phyloP scores from a whole-genome alignment of 495 filamentous ascomycete species.

The Aspergillus bridgeri region DNA sequence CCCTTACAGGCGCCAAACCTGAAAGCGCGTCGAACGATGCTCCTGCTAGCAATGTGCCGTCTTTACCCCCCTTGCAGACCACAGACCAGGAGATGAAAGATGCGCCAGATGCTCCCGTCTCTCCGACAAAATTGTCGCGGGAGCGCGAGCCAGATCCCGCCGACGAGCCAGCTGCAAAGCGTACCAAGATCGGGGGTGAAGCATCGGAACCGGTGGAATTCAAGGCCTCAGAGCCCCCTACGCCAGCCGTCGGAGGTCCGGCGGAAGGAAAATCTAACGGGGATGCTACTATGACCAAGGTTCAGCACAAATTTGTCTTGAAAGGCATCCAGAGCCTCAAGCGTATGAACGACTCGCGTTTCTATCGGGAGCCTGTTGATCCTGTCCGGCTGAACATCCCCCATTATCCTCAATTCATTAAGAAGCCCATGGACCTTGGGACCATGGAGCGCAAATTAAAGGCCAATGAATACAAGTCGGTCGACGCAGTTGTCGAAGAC shows the following conservation, averaged over 20 bases:
- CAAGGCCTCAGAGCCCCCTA: constrained; percentile 36
- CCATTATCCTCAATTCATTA: constrained; percentile 66
- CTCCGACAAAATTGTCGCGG: constrained; percentile 58
- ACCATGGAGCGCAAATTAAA: constrained; percentile 81
- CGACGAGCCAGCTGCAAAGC: constrained; percentile 76
- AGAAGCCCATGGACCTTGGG: constrained; percentile 75
- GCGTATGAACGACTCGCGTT: constrained; percentile 69
- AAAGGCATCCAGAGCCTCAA: constrained; percentile 66
- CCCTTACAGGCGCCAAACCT: constrained; percentile 15
- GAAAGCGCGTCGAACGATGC: constrained; percentile 7
- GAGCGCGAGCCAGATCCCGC: constrained; percentile 67
- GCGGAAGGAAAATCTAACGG: constrained; percentile 10
- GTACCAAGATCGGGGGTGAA: constrained; percentile 60
- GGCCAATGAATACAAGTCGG: constrained; percentile 56
- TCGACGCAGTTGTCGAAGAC: constrained; percentile 67
- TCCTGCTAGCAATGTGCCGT: constrained; percentile 5
- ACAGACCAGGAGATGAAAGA: constrained; percentile 42
- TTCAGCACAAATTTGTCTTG: constrained; percentile 55
- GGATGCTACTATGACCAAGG: constrained; percentile 43
- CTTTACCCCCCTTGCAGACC: constrained; percentile 18
- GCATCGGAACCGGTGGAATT: constrained; percentile 24
- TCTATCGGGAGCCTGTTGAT: constrained; percentile 76
- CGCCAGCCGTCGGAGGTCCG: constrained; percentile 24
- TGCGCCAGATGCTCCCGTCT: constrained; percentile 34
- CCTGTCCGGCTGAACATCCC: constrained; percentile 62